A percentile compares a stretch with the other conserved stretches of the same genome.
Conservation (phyloP, 257 asterid species). For the Salvia hispanica region DNA sequence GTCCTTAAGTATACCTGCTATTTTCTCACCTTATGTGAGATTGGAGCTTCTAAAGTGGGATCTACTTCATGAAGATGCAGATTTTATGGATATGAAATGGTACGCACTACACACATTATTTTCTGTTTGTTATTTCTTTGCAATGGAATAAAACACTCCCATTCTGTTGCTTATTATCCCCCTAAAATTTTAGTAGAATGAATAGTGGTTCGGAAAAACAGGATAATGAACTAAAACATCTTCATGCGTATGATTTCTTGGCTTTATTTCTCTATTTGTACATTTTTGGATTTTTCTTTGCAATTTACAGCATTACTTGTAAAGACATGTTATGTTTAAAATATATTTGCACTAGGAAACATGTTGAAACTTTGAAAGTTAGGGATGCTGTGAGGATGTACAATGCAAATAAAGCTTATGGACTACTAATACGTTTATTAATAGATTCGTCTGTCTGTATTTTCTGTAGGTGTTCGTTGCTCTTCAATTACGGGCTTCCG, state of each 20-base stretch:
- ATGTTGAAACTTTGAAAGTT: background rate
- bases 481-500: constrained; percentile 69
- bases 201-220: background rate
- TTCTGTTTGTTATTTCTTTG: constrained; percentile 1
- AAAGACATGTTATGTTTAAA: background rate
- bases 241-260: background rate
- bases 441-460: background rate
- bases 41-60: constrained; percentile 98
- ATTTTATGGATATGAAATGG: constrained; percentile 90
- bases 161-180: constrained; percentile 3
- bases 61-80: constrained; percentile 85
- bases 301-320: background rate
- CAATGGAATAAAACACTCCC: constrained; percentile 5
- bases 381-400: background rate
- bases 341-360: background rate
- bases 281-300: background rate
- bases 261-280: background rate
- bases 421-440: background rate
- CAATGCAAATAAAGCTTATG: background rate
- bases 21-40: constrained; percentile 93
- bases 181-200: constrained; percentile 1
- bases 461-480: constrained; percentile 69
- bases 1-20: constrained; percentile 73
- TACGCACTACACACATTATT: constrained; percentile 44
- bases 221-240: background rate